These are phyloP conservation scores for Syzygium jambos DNA, from an alignment of 345 rosid species.

Conservation along the genomic window DNA sequence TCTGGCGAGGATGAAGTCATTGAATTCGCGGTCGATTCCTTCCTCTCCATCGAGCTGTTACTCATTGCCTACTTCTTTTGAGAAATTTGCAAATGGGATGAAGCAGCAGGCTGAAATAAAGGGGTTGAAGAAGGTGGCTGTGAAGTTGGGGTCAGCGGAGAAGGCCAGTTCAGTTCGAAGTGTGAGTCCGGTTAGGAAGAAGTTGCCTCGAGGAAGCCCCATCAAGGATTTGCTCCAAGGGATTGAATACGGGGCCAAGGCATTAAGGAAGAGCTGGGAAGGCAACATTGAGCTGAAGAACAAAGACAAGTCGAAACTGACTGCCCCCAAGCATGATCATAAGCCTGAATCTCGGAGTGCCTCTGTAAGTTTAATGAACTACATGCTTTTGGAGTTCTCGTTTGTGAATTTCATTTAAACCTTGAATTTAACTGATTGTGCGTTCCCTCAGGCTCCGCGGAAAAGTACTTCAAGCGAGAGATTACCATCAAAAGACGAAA, in stretches of 20 bases:
- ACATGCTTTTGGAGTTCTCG: neutral
- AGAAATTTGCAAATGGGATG: slow-evolving; percentile 73
- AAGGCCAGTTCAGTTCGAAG: slow-evolving; percentile 40
- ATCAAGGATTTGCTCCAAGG: slow-evolving; percentile 62
- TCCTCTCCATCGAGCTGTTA: slow-evolving; percentile 86
- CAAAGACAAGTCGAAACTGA: slow-evolving; percentile 33
- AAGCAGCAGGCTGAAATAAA: slow-evolving; percentile 64
- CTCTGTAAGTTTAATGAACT: slow-evolving; percentile 43
- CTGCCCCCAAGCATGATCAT: slow-evolving; percentile 30
- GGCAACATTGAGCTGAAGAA: slow-evolving; percentile 68
- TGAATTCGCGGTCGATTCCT: slow-evolving; percentile 71
- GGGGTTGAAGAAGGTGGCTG: slow-evolving; percentile 42
- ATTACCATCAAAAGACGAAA: slow-evolving; percentile 48
- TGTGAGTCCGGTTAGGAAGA: slow-evolving; percentile 40
- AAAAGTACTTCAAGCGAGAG: slow-evolving; percentile 62
- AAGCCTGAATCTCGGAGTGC: slow-evolving; percentile 48
- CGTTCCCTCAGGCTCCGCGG: slow-evolving; percentile 53
- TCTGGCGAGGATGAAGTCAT: slow-evolving; percentile 40
- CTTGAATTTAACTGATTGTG: neutral
- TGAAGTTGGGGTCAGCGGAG: slow-evolving; percentile 37
- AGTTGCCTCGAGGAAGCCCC: slow-evolving; percentile 27
- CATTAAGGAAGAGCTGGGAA: slow-evolving; percentile 98
- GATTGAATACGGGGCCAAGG: slow-evolving; percentile 82
- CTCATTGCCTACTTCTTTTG: slow-evolving; percentile 78
- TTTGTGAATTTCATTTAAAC: neutral